A percentile compares a stretch with the other conserved stretches of the same genome.
phyloP scores from a whole-genome alignment of 2,329 filamentous ascomycete species.

The Clarireedia homoeocarpa region DNA sequence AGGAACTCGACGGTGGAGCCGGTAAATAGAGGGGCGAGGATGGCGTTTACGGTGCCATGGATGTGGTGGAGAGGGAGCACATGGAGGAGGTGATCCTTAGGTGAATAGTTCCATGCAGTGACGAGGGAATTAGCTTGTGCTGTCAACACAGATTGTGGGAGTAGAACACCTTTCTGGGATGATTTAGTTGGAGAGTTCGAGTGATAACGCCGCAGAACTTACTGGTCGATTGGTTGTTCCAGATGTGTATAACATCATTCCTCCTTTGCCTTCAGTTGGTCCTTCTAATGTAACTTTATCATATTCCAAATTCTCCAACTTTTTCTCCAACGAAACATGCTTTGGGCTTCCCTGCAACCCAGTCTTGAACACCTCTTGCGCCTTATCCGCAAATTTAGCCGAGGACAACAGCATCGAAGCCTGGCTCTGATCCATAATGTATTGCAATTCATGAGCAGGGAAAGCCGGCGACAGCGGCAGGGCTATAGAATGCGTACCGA shows the following conservation, averaged over 20 bases:
- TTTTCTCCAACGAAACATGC: constrained; percentile 63
- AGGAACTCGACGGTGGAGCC: constrained; percentile 89
- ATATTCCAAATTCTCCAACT: constrained; percentile 44
- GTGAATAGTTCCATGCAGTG: constrained; percentile 79
- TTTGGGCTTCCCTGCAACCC: constrained; percentile 54
- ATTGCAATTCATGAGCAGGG: constrained; percentile 76
- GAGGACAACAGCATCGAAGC: constrained; percentile 74
- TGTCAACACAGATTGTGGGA: constrained; percentile 71
- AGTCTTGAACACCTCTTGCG: constrained; percentile 60
- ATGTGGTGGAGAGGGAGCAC: constrained; percentile 94
- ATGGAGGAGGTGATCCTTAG: constrained; percentile 75
- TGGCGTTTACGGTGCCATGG: constrained; percentile 88
- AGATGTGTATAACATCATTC: constrained; percentile 97
- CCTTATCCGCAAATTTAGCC: constrained; percentile 67
- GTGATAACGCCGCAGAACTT: constrained; percentile 23
- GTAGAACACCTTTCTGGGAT: constrained; percentile 73
- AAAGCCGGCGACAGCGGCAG: constrained; percentile 85
- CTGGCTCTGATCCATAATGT: constrained; percentile 84
- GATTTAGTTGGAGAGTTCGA: background rate
- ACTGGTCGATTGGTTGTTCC: constrained; percentile 88
- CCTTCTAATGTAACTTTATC: constrained; percentile 46
- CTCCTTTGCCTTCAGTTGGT: constrained; percentile 49
- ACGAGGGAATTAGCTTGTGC: constrained; percentile 76
- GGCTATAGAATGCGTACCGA: constrained; percentile 82
- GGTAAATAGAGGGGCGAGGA: constrained; percentile 78